Percentiles rank a stretch among this genome's conserved stretches.
phyloP scores from a whole-genome alignment of 1,139 yeast species.

The Suhomyces wounanorum region DNA sequence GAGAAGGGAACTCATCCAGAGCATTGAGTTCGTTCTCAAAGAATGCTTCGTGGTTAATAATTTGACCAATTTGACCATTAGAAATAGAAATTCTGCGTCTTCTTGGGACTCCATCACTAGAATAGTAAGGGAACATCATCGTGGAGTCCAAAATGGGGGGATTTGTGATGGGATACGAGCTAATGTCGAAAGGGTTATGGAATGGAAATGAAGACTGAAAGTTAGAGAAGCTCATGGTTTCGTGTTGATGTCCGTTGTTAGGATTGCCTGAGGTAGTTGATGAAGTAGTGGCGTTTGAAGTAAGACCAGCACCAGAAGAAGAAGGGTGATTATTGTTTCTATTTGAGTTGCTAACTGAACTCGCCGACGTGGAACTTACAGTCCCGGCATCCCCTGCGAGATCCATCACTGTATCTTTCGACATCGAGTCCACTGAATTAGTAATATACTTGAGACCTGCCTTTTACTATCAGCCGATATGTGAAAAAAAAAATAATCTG shows the following conservation, averaged over 20 bases:
- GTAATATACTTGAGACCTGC: constrained; percentile 1
- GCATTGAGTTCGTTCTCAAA: constrained; percentile 27
- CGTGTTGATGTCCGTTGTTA: constrained; percentile 5
- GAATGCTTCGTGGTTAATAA: constrained; percentile 50
- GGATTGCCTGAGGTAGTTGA: background rate
- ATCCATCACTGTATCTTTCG: constrained; percentile 3
- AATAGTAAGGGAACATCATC: constrained; percentile 42
- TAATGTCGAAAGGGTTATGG: constrained; percentile 43
- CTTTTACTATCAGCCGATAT: constrained; percentile 2
- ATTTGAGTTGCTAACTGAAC: constrained; percentile 1
- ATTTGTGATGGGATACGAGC: constrained; percentile 61
- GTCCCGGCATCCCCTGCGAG: constrained; percentile 1
- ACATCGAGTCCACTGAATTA: constrained; percentile 2
- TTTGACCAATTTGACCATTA: constrained; percentile 78
- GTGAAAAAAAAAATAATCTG: background rate
- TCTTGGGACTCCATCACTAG: constrained; percentile 46
- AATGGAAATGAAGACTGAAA: constrained; percentile 17
- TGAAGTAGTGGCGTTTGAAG: background rate
- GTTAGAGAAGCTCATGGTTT: constrained; percentile 6
- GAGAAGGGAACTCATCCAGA: constrained; percentile 18
- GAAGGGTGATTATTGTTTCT: background rate
- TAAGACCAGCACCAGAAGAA: background rate
- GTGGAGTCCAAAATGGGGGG: constrained; percentile 66
- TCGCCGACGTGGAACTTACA: background rate
- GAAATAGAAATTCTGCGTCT: constrained; percentile 71